Conservation (phyloP, 2,329 filamentous ascomycete species). For the Ophiostoma sp. region DNA sequence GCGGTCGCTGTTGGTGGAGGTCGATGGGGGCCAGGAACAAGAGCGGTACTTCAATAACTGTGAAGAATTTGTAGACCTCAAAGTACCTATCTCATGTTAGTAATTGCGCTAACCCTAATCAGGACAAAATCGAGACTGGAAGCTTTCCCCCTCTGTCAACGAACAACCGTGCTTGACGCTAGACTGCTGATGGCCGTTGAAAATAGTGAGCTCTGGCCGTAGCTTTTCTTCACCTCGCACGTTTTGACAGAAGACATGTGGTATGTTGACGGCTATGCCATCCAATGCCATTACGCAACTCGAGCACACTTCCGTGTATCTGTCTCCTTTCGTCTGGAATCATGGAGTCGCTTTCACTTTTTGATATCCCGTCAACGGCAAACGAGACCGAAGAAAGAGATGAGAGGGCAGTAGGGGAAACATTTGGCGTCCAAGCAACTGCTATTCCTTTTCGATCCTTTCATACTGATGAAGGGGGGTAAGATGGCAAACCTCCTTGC, state of each 20-base stretch:
- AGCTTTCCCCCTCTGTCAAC: neutral
- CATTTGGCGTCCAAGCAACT: neutral
- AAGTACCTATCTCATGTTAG: conserved; percentile 10
- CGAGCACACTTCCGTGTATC: neutral
- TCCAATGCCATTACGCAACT: neutral
- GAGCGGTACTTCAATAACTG: neutral
- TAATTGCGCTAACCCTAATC: neutral
- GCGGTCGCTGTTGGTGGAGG: conserved; percentile 6
- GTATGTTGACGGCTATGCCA: neutral
- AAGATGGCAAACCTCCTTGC: neutral
- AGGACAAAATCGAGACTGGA: neutral
- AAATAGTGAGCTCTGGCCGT: neutral
- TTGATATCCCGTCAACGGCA: too few species aligned
- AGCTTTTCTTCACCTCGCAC: neutral
- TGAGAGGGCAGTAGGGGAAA: neutral
- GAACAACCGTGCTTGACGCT: neutral
- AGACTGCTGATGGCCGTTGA: neutral
- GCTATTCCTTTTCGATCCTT: neutral
- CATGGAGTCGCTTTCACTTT: neutral
- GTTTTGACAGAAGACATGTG: neutral
- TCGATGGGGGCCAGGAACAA: conserved; percentile 6
- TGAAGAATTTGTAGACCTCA: neutral
- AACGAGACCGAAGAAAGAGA: neutral
- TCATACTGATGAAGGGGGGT: neutral
- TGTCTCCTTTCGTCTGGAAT: neutral